These are phyloP conservation scores for Naumovozyma castellii DNA, from an alignment of 805 yeast genomes.

Conservation along the genomic window DNA sequence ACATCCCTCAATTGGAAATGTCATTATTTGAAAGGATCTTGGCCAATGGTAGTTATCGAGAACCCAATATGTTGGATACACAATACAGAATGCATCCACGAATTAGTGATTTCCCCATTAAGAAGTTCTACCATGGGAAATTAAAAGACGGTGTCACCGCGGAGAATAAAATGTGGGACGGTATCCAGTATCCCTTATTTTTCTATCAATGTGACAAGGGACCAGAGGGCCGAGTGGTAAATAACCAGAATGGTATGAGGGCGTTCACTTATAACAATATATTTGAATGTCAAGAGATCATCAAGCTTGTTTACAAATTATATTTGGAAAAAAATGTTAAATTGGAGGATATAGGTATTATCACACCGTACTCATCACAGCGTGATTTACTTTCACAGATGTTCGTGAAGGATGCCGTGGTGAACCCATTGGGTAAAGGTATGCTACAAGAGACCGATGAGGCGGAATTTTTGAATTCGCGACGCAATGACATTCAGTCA, in stretches of 20 bases:
- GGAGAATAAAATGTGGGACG: conserved; percentile 38
- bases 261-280: conserved; percentile 53
- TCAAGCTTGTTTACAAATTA: conserved; percentile 40
- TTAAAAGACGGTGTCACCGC: conserved; percentile 52
- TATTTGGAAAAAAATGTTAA: conserved; percentile 45
- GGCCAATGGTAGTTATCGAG: conserved; percentile 47
- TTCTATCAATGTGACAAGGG: conserved; percentile 48
- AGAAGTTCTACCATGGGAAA: conserved; percentile 40
- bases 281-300: conserved; percentile 42
- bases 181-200: conserved; percentile 49
- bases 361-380: conserved; percentile 73
- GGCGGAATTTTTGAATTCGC: conserved; percentile 43
- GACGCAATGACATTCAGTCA: conserved; percentile 6
- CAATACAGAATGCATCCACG: conserved; percentile 63
- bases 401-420: conserved; percentile 40
- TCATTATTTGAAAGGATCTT: conserved; percentile 62
- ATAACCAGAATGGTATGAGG: conserved; percentile 32
- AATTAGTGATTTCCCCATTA: conserved; percentile 50
- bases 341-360: conserved; percentile 48
- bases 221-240: conserved; percentile 41
- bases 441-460: conserved; percentile 48
- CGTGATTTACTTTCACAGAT: conserved; percentile 49
- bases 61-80: conserved; percentile 59
- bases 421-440: conserved; percentile 45
- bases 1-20: conserved; percentile 54